Percentiles rank a stretch among this genome's conserved stretches.
Evolutionary conservation across 208 protist species (phyloP).

Genomic region (Strigomonas culicis): DNA sequence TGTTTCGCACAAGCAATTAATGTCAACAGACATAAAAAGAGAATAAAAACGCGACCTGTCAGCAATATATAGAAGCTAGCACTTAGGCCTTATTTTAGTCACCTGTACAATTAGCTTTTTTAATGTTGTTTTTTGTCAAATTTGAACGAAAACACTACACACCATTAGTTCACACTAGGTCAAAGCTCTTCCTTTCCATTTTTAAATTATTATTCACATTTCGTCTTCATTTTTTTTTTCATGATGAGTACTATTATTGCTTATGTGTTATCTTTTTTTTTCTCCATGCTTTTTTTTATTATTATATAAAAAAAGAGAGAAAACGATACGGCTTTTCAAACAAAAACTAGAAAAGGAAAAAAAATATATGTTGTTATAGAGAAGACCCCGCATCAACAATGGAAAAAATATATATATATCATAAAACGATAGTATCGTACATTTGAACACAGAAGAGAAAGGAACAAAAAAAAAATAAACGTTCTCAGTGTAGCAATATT

Average conservation of each 20-base stretch:
- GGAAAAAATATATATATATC: conserved; percentile 13
- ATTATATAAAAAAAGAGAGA: conserved; percentile 6
- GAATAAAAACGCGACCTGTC: conserved; percentile 14
- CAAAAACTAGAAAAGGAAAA: conserved; percentile 10
- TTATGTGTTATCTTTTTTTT: neutral
- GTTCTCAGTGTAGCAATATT: neutral
- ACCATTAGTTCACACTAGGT: too few relatives aligned
- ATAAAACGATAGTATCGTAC: conserved; percentile 16
- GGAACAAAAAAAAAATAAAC: conserved; percentile 14
- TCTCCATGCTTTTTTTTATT: neutral
- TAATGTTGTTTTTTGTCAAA: neutral
- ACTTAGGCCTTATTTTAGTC: neutral
- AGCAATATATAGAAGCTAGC: neutral
- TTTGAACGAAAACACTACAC: too few relatives aligned
- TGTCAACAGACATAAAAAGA: neutral
- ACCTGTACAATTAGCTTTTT: neutral
- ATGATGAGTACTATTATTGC: neutral
- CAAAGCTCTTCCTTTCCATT: too few relatives aligned
- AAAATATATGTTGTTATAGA: conserved; percentile 8
- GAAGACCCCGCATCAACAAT: conserved; percentile 14
- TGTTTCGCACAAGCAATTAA: neutral
- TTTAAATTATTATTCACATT: too few relatives aligned
- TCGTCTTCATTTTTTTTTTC: conserved; percentile 1
- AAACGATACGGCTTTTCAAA: neutral
- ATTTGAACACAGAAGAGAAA: conserved; percentile 18